Conservation (phyloP, 1,284 basidiomycete species). For the Cutaneotrichosporon sp. region DNA sequence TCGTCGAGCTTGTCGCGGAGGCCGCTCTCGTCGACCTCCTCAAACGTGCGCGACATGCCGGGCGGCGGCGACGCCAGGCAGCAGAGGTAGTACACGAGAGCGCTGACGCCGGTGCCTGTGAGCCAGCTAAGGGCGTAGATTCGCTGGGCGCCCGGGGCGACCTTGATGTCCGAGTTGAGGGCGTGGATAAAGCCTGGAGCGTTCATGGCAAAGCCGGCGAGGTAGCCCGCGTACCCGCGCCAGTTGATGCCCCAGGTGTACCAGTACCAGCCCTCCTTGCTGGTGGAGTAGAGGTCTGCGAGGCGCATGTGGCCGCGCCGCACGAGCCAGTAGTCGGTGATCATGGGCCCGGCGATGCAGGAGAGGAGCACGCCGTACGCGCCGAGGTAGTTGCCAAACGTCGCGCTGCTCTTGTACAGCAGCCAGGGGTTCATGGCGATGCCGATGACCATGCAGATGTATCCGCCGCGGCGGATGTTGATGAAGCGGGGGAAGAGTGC, state of each 20-base stretch:
- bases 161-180: conserved; percentile 59
- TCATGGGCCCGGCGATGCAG: conserved; percentile 80
- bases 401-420: conserved; percentile 70
- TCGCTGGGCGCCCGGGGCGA: conserved; percentile 66
- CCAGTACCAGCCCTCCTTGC: conserved; percentile 68
- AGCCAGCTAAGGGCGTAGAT: conserved; percentile 65
- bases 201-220: conserved; percentile 75
- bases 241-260: conserved; percentile 76
- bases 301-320: conserved; percentile 71
- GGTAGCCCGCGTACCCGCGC: conserved; percentile 56
- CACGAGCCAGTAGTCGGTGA: conserved; percentile 78
- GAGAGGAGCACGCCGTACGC: conserved; percentile 67
- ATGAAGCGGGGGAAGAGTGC: conserved; percentile 77
- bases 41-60: conserved; percentile 59
- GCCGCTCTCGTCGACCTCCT: conserved; percentile 61
- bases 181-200: conserved; percentile 61
- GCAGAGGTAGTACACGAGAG: conserved; percentile 64
- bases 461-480: conserved; percentile 81
- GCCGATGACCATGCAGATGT: conserved; percentile 72
- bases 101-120: conserved; percentile 71
- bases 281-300: conserved; percentile 67
- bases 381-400: conserved; percentile 79
- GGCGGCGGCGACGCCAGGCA: conserved; percentile 64
- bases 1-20: conserved; percentile 7
- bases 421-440: conserved; percentile 73